A percentile compares a stretch with the other conserved stretches of the same genome.
phyloP scores from a whole-genome alignment of 2,329 filamentous ascomycete genomes.

The Beauveria sp. region DNA sequence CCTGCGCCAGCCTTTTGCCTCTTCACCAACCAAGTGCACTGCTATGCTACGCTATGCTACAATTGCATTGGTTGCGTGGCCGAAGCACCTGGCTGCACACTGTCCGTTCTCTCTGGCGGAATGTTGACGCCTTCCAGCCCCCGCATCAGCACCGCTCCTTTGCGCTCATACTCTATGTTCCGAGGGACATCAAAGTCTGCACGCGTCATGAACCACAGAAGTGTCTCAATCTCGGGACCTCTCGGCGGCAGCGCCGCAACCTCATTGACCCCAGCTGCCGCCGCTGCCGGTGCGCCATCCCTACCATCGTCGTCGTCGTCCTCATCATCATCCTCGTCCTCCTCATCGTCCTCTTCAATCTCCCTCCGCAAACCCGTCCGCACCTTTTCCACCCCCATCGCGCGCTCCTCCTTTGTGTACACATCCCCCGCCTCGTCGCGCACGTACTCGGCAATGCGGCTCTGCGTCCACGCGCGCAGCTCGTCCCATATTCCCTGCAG shows the following conservation, averaged over 20 bases:
- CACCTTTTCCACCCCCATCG: constrained; percentile 58
- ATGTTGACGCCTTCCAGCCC: constrained; percentile 29
- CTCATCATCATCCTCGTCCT: constrained; percentile 53
- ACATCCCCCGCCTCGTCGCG: constrained; percentile 45
- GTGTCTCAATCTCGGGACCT: constrained; percentile 37
- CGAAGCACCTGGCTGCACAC: background rate
- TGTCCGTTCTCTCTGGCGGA: constrained; percentile 18
- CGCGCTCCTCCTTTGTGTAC: constrained; percentile 65
- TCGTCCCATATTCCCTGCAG: constrained; percentile 52
- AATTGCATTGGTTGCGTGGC: background rate
- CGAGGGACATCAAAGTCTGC: constrained; percentile 37
- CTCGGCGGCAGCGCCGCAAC: constrained; percentile 20
- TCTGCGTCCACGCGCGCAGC: constrained; percentile 32
- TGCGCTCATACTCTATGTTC: constrained; percentile 36
- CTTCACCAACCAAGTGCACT: background rate
- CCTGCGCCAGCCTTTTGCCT: background rate
- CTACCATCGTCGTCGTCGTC: constrained; percentile 44
- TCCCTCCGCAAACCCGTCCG: constrained; percentile 59
- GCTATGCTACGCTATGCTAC: background rate
- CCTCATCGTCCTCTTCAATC: constrained; percentile 42
- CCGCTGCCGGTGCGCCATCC: constrained; percentile 28
- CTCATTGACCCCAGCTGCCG: constrained; percentile 14
- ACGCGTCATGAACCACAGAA: constrained; percentile 38
- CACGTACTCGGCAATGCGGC: constrained; percentile 34
- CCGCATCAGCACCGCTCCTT: constrained; percentile 21